Percentiles rank a stretch among this genome's conserved stretches.
These are phyloP conservation scores for Tephrocybe rancida DNA, from an alignment of 768 basidiomycete genomes.

Conservation along the genomic window DNA sequence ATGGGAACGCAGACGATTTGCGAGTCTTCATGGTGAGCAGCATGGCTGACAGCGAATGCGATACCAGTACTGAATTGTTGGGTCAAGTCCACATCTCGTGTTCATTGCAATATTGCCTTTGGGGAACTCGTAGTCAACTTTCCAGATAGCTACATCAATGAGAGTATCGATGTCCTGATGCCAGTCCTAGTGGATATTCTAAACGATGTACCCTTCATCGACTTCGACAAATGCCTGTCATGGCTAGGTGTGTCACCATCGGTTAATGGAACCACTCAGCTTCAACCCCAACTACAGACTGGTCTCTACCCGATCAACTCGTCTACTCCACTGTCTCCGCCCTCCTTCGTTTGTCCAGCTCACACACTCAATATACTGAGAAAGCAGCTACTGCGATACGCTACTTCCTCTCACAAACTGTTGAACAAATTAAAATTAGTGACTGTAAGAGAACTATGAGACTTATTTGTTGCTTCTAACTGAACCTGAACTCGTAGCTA, in stretches of 20 bases:
- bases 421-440: constrained; percentile 54
- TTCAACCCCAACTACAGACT: too few relatives aligned
- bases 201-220: constrained; percentile 69
- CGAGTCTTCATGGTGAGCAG: constrained; percentile 44
- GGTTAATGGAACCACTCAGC: not conserved
- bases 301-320: constrained; percentile 86
- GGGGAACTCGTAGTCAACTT: constrained; percentile 75
- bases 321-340: constrained; percentile 80
- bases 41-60: constrained; percentile 6
- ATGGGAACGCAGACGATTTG: constrained; percentile 28
- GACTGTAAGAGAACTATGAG: constrained; percentile 43
- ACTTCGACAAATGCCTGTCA: constrained; percentile 77
- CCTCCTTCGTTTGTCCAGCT: constrained; percentile 64
- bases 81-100: constrained; percentile 64
- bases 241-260: constrained; percentile 66
- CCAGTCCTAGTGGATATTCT: constrained; percentile 68
- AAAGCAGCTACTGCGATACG: constrained; percentile 61
- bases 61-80: constrained; percentile 1
- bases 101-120: constrained; percentile 83
- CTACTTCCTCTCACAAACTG: constrained; percentile 57
- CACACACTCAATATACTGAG: constrained; percentile 50
- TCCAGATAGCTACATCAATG: constrained; percentile 50
- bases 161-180: constrained; percentile 55
- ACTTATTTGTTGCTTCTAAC: not conserved
- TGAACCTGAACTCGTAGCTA: constrained; percentile 47